phyloP scores from a whole-genome alignment of 192 early-diverging fungal species.

The Coemansia sp. region DNA sequence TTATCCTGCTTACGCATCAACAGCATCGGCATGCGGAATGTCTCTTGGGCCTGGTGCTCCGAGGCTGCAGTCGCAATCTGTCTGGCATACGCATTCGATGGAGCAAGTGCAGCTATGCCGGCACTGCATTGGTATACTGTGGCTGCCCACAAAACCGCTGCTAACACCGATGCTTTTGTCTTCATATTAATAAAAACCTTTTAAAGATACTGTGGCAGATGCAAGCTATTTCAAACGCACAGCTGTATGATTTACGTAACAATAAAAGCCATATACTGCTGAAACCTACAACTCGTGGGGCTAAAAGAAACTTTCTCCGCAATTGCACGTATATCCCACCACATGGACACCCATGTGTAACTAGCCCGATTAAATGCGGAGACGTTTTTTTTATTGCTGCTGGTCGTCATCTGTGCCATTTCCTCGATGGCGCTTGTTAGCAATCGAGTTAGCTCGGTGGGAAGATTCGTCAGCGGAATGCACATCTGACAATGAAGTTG shows the following conservation, averaged over 20 bases:
- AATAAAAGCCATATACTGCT: too few species aligned
- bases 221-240: too few species aligned
- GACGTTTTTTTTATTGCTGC: not conserved
- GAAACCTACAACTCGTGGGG: too few species aligned
- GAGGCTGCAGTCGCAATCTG: not conserved
- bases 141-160: slow-evolving; percentile 6
- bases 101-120: not conserved
- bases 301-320: too few species aligned
- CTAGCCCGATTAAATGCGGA: too few species aligned
- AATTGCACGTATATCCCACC: too few species aligned
- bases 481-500: not conserved
- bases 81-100: too few species aligned
- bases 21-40: slow-evolving; percentile 12
- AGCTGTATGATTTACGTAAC: too few species aligned
- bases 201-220: too few species aligned
- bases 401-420: slow-evolving; percentile 3
- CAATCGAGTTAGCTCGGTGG: not conserved
- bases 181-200: slow-evolving; percentile 2
- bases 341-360: too few species aligned
- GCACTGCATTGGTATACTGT: not conserved
- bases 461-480: not conserved
- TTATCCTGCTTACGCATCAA: slow-evolving; percentile 21
- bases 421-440: slow-evolving; percentile 28
- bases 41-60: not conserved
- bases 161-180: slow-evolving; percentile 4